Conservation (phyloP, 2,329 filamentous ascomycete species). For the Cephalotrichum gorgonifer region DNA sequence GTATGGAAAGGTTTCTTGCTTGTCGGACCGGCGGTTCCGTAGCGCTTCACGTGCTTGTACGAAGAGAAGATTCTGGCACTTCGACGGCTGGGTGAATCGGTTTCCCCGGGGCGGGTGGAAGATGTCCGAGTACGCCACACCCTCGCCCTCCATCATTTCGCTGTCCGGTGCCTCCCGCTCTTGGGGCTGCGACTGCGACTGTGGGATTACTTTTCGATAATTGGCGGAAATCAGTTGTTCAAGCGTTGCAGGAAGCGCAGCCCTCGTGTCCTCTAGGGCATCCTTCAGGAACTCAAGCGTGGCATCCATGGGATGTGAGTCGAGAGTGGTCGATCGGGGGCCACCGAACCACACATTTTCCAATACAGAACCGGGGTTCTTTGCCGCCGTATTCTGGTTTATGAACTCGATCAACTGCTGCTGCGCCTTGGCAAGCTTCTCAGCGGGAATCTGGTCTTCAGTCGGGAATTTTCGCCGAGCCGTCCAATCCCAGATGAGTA, state of each 20-base stretch:
- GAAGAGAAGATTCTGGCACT: neutral
- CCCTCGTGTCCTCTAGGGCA: slow-evolving; percentile 11
- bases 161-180: neutral
- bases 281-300: slow-evolving; percentile 26
- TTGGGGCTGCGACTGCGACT: neutral
- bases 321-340: slow-evolving; percentile 6
- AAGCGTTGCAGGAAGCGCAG: neutral
- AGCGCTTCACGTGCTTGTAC: neutral
- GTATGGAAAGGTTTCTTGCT: slow-evolving; percentile 20
- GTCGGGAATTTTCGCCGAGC: slow-evolving; percentile 15
- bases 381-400: slow-evolving; percentile 14
- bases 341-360: slow-evolving; percentile 35
- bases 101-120: slow-evolving; percentile 2
- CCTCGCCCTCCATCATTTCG: neutral
- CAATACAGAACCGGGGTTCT: slow-evolving; percentile 23
- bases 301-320: slow-evolving; percentile 25
- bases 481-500: slow-evolving; percentile 44
- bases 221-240: neutral
- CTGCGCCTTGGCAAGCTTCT: slow-evolving; percentile 34
- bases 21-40: neutral
- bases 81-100: neutral
- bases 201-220: neutral
- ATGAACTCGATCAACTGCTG: slow-evolving; percentile 29
- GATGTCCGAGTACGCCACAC: neutral
- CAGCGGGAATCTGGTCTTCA: slow-evolving; percentile 12